Evolutionary conservation across 345 rosid species (phyloP).

Genomic region (Citrus maxima): DNA sequence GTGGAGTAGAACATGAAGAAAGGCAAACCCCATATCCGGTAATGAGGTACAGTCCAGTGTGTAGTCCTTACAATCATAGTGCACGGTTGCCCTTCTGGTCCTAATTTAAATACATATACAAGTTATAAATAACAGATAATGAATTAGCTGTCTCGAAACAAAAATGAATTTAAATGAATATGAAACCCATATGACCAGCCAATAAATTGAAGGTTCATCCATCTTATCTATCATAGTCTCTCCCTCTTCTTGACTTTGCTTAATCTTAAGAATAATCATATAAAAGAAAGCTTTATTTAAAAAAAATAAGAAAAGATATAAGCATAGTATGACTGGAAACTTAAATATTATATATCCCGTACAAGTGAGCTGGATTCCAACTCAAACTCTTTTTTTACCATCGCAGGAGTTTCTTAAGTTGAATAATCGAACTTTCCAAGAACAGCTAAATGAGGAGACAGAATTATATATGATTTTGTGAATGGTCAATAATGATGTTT

Average conservation of each 20-base stretch:
- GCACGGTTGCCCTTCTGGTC: slow-evolving; percentile 59
- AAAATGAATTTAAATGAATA: background rate
- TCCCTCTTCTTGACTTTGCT: background rate
- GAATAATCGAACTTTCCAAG: background rate
- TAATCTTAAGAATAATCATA: background rate
- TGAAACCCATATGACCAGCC: background rate
- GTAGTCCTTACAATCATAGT: slow-evolving; percentile 72
- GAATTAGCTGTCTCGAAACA: background rate
- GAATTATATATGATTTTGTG: background rate
- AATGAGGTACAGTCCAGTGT: slow-evolving; percentile 89
- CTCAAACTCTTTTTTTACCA: too few species aligned
- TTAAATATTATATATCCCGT: background rate
- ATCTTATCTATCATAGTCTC: background rate
- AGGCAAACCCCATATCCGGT: slow-evolving; percentile 87
- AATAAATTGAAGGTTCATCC: background rate
- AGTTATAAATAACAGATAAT: too few species aligned
- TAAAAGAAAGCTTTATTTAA: background rate
- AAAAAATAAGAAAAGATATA: too few species aligned
- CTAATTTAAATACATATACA: slow-evolving; percentile 15
- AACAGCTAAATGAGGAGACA: background rate
- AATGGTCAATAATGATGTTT: background rate
- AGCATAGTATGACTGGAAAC: too few species aligned
- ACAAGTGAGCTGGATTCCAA: too few species aligned
- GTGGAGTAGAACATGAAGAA: slow-evolving; percentile 86
- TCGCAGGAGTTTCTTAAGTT: too few species aligned